phyloP scores from a whole-genome alignment of 2,329 filamentous ascomycete species.

The Kalaharituber pfeilii region DNA sequence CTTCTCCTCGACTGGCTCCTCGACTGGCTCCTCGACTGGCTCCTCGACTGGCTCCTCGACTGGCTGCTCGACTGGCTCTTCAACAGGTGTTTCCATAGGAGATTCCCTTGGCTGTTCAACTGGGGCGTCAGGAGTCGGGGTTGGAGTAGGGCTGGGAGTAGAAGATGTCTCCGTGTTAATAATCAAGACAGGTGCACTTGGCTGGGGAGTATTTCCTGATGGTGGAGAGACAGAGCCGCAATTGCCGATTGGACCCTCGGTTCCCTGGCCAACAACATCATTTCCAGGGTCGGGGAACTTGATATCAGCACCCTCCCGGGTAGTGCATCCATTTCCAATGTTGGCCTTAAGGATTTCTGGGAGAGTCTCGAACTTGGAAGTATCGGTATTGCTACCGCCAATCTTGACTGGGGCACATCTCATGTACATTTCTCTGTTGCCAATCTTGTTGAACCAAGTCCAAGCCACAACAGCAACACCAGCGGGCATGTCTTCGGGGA shows the following conservation, averaged over 20 bases:
- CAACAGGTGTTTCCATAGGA: neutral
- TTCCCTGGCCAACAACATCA: constrained; percentile 28
- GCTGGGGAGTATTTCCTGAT: constrained; percentile 5
- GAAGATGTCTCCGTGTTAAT: neutral
- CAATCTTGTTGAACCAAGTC: constrained; percentile 87
- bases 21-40: too few species aligned
- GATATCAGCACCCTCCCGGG: constrained; percentile 39
- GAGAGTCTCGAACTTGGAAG: neutral
- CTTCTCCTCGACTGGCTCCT: too few species aligned
- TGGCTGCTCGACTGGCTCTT: neutral
- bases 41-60: too few species aligned
- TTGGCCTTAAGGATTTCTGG: constrained; percentile 65
- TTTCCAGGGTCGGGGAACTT: constrained; percentile 49
- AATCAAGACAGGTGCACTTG: neutral
- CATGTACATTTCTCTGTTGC: constrained; percentile 96
- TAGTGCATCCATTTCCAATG: constrained; percentile 36
- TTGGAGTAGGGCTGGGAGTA: neutral
- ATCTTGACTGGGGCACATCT: constrained; percentile 69
- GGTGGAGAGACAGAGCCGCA: constrained; percentile 27
- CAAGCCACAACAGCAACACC: constrained; percentile 73
- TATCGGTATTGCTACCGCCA: constrained; percentile 29
- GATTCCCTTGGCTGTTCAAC: neutral
- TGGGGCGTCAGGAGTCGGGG: neutral
- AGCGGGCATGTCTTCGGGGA: constrained; percentile 52
- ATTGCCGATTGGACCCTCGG: constrained; percentile 7